A percentile compares a stretch with the other conserved stretches of the same genome.
Evolutionary conservation across 2,329 filamentous ascomycete species (phyloP).

Genomic region (Aaosphaeria arxii): DNA sequence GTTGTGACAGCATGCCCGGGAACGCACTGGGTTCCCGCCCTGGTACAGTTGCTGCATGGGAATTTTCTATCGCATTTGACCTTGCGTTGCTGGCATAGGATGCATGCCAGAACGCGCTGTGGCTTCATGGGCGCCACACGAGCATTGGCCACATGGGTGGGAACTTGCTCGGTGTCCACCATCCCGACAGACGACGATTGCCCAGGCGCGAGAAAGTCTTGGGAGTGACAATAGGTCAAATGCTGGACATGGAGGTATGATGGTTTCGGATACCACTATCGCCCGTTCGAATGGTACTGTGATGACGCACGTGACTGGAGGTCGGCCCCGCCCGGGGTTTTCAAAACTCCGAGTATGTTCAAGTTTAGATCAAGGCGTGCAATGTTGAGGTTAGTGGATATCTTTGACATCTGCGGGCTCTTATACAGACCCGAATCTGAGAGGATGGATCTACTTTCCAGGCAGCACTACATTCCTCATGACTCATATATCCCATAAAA

Average conservation of each 20-base stretch:
- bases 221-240: slow-evolving; percentile 1
- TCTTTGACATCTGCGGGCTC: too few species aligned
- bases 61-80: slow-evolving; percentile 38
- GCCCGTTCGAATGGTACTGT: not conserved
- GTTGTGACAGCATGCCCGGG: slow-evolving; percentile 42
- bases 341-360: not conserved
- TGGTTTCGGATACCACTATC: too few species aligned
- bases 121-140: slow-evolving; percentile 16
- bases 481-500: too few species aligned
- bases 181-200: not conserved
- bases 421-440: too few species aligned
- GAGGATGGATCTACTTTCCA: too few species aligned
- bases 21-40: slow-evolving; percentile 30
- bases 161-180: slow-evolving; percentile 1
- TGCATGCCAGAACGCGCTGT: slow-evolving; percentile 55
- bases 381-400: too few species aligned
- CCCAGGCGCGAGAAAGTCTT: not conserved
- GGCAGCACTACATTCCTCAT: too few species aligned
- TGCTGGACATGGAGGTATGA: not conserved
- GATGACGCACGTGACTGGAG: not conserved
- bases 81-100: slow-evolving; percentile 63
- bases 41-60: slow-evolving; percentile 34
- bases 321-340: not conserved
- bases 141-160: slow-evolving; percentile 5
- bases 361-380: too few species aligned